phyloP scores from a whole-genome alignment of 768 basidiomycete genomes.

The Gloeopeniophorella convolvens region DNA sequence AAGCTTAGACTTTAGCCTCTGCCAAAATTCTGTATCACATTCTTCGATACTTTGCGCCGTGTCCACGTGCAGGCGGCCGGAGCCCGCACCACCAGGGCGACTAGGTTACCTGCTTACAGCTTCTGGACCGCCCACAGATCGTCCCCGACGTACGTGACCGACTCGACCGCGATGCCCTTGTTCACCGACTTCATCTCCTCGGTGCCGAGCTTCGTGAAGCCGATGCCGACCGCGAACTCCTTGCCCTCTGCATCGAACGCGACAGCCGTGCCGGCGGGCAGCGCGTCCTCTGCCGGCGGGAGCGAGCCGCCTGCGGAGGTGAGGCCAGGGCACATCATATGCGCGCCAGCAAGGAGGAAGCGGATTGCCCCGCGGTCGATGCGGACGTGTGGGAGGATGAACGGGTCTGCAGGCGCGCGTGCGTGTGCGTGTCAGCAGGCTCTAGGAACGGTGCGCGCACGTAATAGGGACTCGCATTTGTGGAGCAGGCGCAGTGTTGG shows the following conservation, averaged over 20 bases:
- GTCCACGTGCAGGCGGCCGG: no score
- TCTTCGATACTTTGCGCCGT: neutral
- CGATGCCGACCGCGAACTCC: conserved; percentile 83
- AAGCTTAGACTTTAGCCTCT: conserved; percentile 14
- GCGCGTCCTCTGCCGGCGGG: conserved; percentile 60
- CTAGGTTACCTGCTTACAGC: conserved; percentile 33
- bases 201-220: conserved; percentile 71
- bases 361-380: conserved; percentile 97
- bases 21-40: neutral
- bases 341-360: conserved; percentile 87
- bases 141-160: conserved; percentile 79
- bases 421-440: neutral
- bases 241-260: conserved; percentile 95
- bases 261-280: conserved; percentile 73
- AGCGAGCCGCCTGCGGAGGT: conserved; percentile 89
- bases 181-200: conserved; percentile 89
- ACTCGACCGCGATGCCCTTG: conserved; percentile 88
- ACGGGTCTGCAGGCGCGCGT: conserved; percentile 62
- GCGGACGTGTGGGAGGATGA: conserved; percentile 78
- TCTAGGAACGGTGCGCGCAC: neutral
- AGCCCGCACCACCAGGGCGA: neutral
- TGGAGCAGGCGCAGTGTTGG: conserved; percentile 88
- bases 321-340: conserved; percentile 97
- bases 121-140: conserved; percentile 73
- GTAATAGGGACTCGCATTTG: conserved; percentile 55